Percentiles rank a stretch among this genome's conserved stretches.
These are phyloP conservation scores for Ascochyta viciae-villosae DNA, from an alignment of 2,329 filamentous ascomycete genomes.

Conservation along the genomic window DNA sequence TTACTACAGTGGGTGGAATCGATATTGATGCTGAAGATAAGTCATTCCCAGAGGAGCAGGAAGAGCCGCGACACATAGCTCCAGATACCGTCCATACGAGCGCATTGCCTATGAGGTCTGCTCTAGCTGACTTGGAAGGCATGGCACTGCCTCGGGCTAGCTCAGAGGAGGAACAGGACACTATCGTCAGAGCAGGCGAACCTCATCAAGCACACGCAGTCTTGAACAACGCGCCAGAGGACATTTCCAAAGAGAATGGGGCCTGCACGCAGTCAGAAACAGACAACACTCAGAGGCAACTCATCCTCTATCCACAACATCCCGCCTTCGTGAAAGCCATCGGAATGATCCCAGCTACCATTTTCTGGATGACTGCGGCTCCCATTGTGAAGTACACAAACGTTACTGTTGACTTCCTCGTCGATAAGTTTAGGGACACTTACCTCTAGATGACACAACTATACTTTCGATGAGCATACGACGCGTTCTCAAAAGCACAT, in stretches of 20 bases:
- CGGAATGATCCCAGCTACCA: conserved; percentile 32
- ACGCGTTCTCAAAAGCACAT: not conserved
- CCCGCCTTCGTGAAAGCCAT: conserved; percentile 37
- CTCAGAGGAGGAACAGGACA: not conserved
- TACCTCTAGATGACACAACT: not conserved
- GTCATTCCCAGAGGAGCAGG: not conserved
- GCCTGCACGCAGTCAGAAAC: not conserved
- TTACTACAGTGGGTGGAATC: conserved; percentile 24
- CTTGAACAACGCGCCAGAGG: not conserved
- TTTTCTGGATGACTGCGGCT: conserved; percentile 32
- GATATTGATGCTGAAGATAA: not conserved
- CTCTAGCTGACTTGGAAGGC: conserved; percentile 9
- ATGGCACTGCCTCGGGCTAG: conserved; percentile 24
- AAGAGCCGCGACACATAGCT: not conserved
- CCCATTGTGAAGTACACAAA: conserved; percentile 10
- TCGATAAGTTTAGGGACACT: conserved; percentile 9
- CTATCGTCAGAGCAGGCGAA: not conserved
- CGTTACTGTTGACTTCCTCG: conserved; percentile 2
- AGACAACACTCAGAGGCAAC: conserved; percentile 6
- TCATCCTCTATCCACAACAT: conserved; percentile 16
- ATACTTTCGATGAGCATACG: too few relatives aligned
- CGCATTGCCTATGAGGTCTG: not conserved
- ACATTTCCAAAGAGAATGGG: not conserved
- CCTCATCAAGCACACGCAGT: not conserved
- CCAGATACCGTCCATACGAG: not conserved